Percentiles rank a stretch among this genome's conserved stretches.
Conservation (phyloP, 371 early-diverging fungal genomes). For the Mortierella sp. region DNA sequence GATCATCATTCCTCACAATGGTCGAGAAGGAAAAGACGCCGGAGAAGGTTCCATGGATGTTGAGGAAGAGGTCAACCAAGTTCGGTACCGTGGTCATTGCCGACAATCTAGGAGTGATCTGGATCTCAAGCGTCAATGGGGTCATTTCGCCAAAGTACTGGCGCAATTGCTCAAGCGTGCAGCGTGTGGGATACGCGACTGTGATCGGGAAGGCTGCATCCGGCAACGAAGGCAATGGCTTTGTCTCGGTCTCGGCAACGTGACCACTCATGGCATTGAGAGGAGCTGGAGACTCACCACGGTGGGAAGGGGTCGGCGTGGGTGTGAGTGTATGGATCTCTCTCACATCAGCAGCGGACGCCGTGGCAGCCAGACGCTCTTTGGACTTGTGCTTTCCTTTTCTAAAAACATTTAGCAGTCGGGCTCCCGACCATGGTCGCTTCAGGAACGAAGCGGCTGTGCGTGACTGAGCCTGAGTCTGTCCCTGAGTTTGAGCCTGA, state of each 20-base stretch:
- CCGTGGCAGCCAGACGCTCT: not conserved
- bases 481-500: slow-evolving; percentile 7
- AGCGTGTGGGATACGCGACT: slow-evolving; percentile 43
- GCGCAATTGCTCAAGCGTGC: slow-evolving; percentile 35
- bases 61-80: slow-evolving; percentile 30
- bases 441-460: slow-evolving; percentile 17
- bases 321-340: not conserved
- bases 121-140: slow-evolving; percentile 35
- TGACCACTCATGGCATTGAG: too few species aligned
- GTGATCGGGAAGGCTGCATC: slow-evolving; percentile 39
- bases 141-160: slow-evolving; percentile 41
- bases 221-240: slow-evolving; percentile 41
- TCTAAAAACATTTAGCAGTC: slow-evolving; percentile 27
- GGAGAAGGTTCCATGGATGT: slow-evolving; percentile 45
- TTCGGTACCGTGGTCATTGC: slow-evolving; percentile 37
- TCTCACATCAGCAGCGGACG: not conserved
- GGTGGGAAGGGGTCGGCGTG: not conserved
- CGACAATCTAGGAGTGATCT: slow-evolving; percentile 29
- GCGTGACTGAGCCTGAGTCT: slow-evolving; percentile 2
- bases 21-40: slow-evolving; percentile 40
- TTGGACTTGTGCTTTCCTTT: slow-evolving; percentile 14
- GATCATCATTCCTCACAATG: slow-evolving; percentile 17
- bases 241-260: slow-evolving; percentile 4
- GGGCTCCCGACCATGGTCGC: slow-evolving; percentile 36
- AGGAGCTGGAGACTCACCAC: not conserved